Percentiles rank a stretch among this genome's conserved stretches.
Evolutionary conservation across 148 eudicot species (phyloP).

Genomic region (Vaccinium darrowii): DNA sequence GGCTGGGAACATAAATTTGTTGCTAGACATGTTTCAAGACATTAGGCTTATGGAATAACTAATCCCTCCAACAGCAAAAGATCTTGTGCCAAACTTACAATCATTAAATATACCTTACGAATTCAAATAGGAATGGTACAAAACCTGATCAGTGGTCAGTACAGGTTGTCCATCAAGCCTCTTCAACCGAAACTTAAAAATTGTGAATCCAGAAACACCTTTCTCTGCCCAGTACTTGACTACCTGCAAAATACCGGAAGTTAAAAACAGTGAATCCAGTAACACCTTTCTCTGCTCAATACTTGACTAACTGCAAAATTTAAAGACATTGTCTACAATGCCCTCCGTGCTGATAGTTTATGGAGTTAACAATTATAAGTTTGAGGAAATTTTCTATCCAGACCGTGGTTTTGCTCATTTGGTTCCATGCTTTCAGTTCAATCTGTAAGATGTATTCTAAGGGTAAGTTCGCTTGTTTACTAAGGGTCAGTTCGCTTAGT

Average conservation of each 20-base stretch:
- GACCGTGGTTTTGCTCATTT: not conserved
- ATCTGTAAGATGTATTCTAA: not conserved
- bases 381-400: constrained; percentile 1
- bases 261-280: constrained; percentile 82
- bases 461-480: not conserved
- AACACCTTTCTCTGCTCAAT: constrained; percentile 88
- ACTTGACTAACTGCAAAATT: constrained; percentile 50
- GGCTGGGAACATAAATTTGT: not conserved
- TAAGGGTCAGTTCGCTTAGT: no score
- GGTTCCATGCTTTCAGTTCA: not conserved
- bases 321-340: not conserved
- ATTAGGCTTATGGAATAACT: not conserved
- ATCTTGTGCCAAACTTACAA: not conserved
- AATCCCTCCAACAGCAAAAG: not conserved
- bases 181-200: constrained; percentile 71
- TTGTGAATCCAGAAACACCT: constrained; percentile 83
- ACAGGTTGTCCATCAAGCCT: constrained; percentile 79
- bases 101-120: not conserved
- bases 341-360: not conserved
- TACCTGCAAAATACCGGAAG: constrained; percentile 60
- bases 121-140: not conserved
- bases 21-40: not conserved
- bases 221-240: constrained; percentile 77
- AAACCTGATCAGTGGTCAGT: constrained; percentile 70
- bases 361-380: not conserved